A percentile compares a stretch with the other conserved stretches of the same genome.
These are phyloP conservation scores for Globisporangium paroecandrum DNA, from an alignment of 352 stramenopile genomes.

Conservation along the genomic window DNA sequence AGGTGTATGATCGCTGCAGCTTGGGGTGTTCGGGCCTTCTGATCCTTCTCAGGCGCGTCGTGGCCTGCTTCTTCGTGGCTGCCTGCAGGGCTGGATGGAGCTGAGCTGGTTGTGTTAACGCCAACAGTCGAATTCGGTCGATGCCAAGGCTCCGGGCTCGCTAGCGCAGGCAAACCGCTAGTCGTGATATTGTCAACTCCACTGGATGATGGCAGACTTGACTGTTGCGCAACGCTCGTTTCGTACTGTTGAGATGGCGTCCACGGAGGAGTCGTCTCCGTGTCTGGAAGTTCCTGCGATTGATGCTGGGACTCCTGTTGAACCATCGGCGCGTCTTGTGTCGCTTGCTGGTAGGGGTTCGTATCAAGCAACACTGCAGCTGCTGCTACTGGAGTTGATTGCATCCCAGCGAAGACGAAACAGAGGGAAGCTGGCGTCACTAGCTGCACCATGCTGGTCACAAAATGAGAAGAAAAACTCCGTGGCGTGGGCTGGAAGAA, in stretches of 20 bases:
- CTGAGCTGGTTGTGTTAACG: background rate
- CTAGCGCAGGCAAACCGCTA: background rate
- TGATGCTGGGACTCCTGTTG: background rate
- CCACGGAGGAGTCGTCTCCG: background rate
- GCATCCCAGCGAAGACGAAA: background rate
- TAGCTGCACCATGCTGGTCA: background rate
- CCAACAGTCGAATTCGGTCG: background rate
- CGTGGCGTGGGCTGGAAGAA: background rate
- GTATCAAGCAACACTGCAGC: background rate
- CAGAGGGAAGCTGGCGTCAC: background rate
- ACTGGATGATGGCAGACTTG: background rate
- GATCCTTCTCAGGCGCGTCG: background rate
- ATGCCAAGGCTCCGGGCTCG: background rate
- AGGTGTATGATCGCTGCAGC: background rate
- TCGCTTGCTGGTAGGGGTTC: background rate
- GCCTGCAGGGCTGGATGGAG: background rate
- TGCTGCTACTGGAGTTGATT: background rate
- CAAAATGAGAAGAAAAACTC: too few species aligned
- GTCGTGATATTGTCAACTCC: background rate
- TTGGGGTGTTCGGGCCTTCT: background rate
- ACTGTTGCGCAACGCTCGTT: background rate
- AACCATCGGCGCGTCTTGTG: background rate
- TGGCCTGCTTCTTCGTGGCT: background rate
- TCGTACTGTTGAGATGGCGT: background rate
- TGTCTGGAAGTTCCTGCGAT: background rate